Evolutionary conservation across 169 alveolate genomes (phyloP).

Genomic region (Cryptosporidium sp.): DNA sequence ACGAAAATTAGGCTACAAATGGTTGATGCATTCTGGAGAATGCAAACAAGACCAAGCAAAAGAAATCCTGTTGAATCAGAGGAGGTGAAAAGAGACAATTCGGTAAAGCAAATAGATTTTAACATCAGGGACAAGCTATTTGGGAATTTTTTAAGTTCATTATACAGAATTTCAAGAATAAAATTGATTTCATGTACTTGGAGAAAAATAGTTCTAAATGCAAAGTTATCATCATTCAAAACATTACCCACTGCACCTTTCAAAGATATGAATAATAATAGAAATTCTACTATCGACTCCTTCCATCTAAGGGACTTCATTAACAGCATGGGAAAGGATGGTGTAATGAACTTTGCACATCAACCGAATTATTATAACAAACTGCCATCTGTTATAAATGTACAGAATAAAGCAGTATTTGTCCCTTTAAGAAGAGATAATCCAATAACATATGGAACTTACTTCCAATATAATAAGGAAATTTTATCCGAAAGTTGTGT

Average conservation of each 20-base stretch:
- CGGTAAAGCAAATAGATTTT: background rate
- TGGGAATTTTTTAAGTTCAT: conserved; percentile 2
- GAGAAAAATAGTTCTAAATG: conserved; percentile 42
- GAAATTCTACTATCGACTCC: conserved; percentile 46
- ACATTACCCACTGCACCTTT: conserved; percentile 34
- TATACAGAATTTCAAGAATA: conserved; percentile 9
- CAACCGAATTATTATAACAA: conserved; percentile 61
- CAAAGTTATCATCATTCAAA: conserved; percentile 32
- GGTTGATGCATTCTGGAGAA: conserved; percentile 54
- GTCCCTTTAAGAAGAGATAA: conserved; percentile 70
- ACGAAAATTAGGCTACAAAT: conserved; percentile 35
- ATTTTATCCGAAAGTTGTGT: conserved; percentile 55
- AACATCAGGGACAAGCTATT: conserved; percentile 15
- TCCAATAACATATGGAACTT: conserved; percentile 65
- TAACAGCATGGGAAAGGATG: conserved; percentile 49
- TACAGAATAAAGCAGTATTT: conserved; percentile 68
- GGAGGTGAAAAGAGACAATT: conserved; percentile 10
- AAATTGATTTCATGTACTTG: conserved; percentile 38
- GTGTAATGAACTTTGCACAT: conserved; percentile 60
- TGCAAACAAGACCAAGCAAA: background rate
- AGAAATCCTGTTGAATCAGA: background rate
- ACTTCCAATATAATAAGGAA: conserved; percentile 64
- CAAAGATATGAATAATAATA: conserved; percentile 29
- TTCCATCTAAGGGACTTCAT: conserved; percentile 57
- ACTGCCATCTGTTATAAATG: conserved; percentile 54